Base-by-base conservation (phyloP, 768 basidiomycete genomes). In the Termitomyces sp. region DNA sequence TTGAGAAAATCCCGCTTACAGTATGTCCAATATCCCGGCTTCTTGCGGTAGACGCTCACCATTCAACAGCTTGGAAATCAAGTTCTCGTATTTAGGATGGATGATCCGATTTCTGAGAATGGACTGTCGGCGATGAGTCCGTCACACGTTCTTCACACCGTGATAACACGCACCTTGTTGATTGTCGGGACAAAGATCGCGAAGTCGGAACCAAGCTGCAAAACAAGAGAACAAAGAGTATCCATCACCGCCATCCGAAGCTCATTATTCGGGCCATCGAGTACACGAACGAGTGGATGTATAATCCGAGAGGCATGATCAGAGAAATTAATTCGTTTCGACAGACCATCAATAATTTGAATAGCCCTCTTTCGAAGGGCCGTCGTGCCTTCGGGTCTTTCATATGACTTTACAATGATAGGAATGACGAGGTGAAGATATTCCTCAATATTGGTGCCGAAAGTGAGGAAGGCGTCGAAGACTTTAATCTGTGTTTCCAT, bases 111-210 rank as follows among this genome's bases (percentile, higher is more conserved):
- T 86, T 34, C 87, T 81, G 18, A 90, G 72, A 29, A 95, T 75
- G 58, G 86, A 85, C 94, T 96, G 33, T 36, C 31, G 42, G 60
- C 34, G 34, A 60, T 36, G 55, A 60, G 54, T 60, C 45, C n/a
- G 9, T 31, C 41, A 9, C 24, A 13, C 7, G 36, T 15, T 45
- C 24, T 37, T 34, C 3, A 16, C 47, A 16, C 31, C 49, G 24
- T 54, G 45, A 20, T 34, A 39, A 24, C 22, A 62, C 76, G 50
- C 62, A 91, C 95, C 81, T 98, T 98, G 71, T 93, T 93, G 62
- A 99, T 91, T 63, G 95, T 95, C 0, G 97, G 94, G 36, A 98
- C 91, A 65, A 98, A 99, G 45, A 99, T 93, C 4, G 97, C 94
- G 64, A 95, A 99, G 69, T 98, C 96, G 0, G 95, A 87, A 1